phyloP scores from a whole-genome alignment of 1,284 basidiomycete genomes.

The Boletus holoroseus region DNA sequence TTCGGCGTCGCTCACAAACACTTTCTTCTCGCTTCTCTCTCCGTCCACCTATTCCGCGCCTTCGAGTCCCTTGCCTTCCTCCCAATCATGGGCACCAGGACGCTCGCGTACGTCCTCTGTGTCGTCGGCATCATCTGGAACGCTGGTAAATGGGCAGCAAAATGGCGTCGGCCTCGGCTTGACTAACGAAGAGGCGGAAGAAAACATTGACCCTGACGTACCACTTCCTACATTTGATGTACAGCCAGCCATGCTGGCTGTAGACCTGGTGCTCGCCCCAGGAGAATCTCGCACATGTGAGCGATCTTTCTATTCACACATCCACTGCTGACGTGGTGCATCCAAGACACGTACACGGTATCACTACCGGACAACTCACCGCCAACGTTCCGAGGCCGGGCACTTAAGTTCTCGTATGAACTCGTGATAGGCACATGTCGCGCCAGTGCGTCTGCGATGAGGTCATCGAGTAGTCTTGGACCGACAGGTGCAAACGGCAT shows the following conservation, averaged over 20 bases:
- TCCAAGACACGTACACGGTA: constrained; percentile 71
- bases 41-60: constrained; percentile 32
- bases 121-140: constrained; percentile 11
- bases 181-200: constrained; percentile 27
- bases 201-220: constrained; percentile 55
- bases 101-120: constrained; percentile 23
- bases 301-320: constrained; percentile 30
- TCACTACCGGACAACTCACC: constrained; percentile 76
- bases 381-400: constrained; percentile 83
- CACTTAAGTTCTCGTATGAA: constrained; percentile 83
- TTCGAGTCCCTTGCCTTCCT: constrained; percentile 22
- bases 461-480: constrained; percentile 27
- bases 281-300: constrained; percentile 79
- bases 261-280: constrained; percentile 71
- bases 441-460: constrained; percentile 36
- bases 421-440: constrained; percentile 84
- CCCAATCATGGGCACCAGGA: constrained; percentile 23
- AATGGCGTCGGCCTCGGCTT: constrained; percentile 24
- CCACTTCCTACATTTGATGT: constrained; percentile 77
- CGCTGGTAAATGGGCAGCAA: constrained; percentile 7
- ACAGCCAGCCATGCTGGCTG: constrained; percentile 78
- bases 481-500: constrained; percentile 46
- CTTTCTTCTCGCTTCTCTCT: constrained; percentile 52
- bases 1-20: constrained; percentile 50
- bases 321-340: constrained; percentile 1